Evolutionary conservation across 352 stramenopile species (phyloP).

Genomic region (Phytophthora constricta): DNA sequence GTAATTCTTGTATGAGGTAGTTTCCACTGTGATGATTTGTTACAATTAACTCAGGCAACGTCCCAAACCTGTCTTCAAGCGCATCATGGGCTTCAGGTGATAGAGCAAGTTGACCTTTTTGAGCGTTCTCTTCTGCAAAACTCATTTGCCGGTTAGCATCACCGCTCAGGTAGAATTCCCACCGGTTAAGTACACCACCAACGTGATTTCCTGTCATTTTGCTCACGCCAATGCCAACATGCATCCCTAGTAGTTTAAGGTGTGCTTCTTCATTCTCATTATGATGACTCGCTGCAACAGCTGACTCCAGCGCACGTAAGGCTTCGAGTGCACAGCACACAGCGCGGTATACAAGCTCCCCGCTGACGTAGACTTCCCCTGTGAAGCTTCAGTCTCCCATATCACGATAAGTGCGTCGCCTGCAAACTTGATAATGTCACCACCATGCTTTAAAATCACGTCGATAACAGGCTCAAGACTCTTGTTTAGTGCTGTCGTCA

Average conservation of each 20-base stretch:
- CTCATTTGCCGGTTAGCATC: conserved; percentile 87
- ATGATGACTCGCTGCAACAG: conserved; percentile 6
- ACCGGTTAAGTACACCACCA: conserved; percentile 80
- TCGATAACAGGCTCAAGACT: conserved; percentile 82
- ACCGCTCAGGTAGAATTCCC: conserved; percentile 89
- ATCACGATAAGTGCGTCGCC: conserved; percentile 83
- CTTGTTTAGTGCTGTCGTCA: conserved; percentile 82
- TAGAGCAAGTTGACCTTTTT: conserved; percentile 77
- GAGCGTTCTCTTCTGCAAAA: conserved; percentile 66
- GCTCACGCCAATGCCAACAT: conserved; percentile 85
- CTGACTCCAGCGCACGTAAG: conserved; percentile 45
- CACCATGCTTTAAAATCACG: conserved; percentile 73
- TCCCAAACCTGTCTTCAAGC: conserved; percentile 33
- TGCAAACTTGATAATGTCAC: conserved; percentile 88
- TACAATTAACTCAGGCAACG: conserved; percentile 27
- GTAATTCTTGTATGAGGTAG: conserved; percentile 45
- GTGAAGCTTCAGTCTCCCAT: conserved; percentile 74
- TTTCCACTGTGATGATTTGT: conserved; percentile 51
- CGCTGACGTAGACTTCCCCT: conserved; percentile 35
- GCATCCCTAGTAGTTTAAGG: conserved; percentile 65
- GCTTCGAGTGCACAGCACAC: conserved; percentile 67
- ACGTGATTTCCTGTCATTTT: conserved; percentile 82
- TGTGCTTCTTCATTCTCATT: conserved; percentile 21
- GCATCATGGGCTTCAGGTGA: conserved; percentile 58
- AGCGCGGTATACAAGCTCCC: conserved; percentile 66